Evolutionary conservation across 148 eudicot species (phyloP), one percentile per base, ranked within the genome.

Genomic region (Dianthus caryophyllus): DNA sequence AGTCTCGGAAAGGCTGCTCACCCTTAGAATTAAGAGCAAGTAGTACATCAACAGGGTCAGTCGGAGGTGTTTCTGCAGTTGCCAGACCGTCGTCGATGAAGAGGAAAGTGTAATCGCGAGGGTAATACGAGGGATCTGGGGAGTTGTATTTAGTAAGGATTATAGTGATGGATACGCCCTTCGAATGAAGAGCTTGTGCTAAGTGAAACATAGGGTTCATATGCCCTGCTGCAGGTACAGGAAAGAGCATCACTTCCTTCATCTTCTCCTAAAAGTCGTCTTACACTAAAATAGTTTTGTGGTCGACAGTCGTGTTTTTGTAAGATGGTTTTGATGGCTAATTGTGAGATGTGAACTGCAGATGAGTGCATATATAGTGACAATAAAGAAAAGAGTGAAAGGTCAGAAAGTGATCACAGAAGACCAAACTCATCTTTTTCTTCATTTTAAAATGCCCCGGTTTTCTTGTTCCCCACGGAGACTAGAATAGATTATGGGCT

Each of bases 181-280:
- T 76, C 0, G 79, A 57, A 41, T 73, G 66, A 10, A 81, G 83
- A 47, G 75, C 68, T 39, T 76, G 53, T 46, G 74, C 87, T 20
- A 84, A 63, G 43, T 78, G 72, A 31, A 84, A 63, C 87, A 78
- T 81, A 9, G 87, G 83, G n/a, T 66, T 73, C 41, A 76, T 36
- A 71, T 81, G 84, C 43, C 84, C 84, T 71, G 54, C 70, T 20
- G 69, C 75, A 38, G 82, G 79, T 1, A 56, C 47, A 2, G 88
- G 85, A 38, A 79, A 79, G 0, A 84, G 62, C 27, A 82, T 60
- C 5, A 70, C 70, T 58, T 50, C 24, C 25, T 0, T 63, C 51
- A 25, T 31, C 43, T 58, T 58, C 3, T 2, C 7, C 38, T 33
- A n/a, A n/a, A n/a, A n/a, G n/a, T n/a, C n/a, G n/a, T n/a, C n/a